Percentiles rank a stretch among this genome's conserved stretches.
These are phyloP conservation scores for Blastosporella zonata DNA, from an alignment of 1,284 basidiomycete species.

Conservation along the genomic window DNA sequence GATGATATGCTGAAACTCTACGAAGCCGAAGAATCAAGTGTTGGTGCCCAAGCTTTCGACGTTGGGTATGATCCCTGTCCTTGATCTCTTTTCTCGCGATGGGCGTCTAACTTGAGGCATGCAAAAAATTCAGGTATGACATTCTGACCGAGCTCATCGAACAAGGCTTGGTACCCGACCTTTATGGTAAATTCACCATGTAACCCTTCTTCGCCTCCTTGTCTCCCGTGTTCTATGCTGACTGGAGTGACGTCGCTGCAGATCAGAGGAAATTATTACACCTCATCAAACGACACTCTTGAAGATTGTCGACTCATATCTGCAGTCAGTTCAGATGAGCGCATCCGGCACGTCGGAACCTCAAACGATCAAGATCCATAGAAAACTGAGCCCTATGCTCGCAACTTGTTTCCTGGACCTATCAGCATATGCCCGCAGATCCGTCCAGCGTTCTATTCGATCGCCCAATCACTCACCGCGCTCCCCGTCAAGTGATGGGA, in stretches of 20 bases:
- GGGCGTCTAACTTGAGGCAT: not conserved
- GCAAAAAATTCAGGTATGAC: constrained; percentile 43
- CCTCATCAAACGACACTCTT: constrained; percentile 83
- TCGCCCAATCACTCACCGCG: constrained; percentile 16
- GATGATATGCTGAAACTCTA: constrained; percentile 66
- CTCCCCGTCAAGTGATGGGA: constrained; percentile 12
- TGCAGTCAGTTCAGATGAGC: constrained; percentile 46
- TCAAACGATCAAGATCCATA: constrained; percentile 34
- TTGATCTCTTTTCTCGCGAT: not conserved
- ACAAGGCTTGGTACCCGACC: constrained; percentile 44
- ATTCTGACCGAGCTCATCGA: constrained; percentile 55
- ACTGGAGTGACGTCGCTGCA: constrained; percentile 27
- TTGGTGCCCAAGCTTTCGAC: constrained; percentile 67
- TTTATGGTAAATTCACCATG: constrained; percentile 53
- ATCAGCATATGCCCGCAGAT: constrained; percentile 47
- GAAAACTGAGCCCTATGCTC: constrained; percentile 49
- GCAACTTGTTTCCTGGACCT: constrained; percentile 52
- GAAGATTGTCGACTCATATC: constrained; percentile 80
- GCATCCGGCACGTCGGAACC: constrained; percentile 22
- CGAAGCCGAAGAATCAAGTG: constrained; percentile 59
- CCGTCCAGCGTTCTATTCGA: constrained; percentile 49
- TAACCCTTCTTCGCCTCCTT: constrained; percentile 25
- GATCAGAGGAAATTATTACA: constrained; percentile 69
- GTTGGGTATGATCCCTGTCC: constrained; percentile 50
- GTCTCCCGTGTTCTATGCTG: constrained; percentile 7